Percentiles rank a stretch among this genome's conserved stretches.
phyloP scores from a whole-genome alignment of 495 filamentous ascomycete genomes.

The Echria macrotheca region DNA sequence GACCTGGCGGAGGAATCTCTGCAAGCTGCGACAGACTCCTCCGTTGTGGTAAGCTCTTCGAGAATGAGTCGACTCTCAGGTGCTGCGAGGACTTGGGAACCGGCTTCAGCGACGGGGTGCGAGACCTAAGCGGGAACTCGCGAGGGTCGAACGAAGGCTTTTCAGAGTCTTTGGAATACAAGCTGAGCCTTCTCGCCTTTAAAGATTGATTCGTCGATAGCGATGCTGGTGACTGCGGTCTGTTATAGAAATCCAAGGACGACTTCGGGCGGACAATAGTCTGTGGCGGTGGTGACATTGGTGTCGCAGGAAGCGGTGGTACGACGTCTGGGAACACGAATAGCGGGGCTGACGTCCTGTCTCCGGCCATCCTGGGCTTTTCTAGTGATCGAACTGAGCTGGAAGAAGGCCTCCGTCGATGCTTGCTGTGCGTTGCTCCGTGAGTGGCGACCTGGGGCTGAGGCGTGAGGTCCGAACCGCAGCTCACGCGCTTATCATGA shows the following conservation, averaged over 20 bases:
- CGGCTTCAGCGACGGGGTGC: conserved; percentile 22
- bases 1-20: conserved; percentile 55
- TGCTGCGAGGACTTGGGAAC: conserved; percentile 24
- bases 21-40: conserved; percentile 55
- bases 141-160: conserved; percentile 10
- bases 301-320: conserved; percentile 1
- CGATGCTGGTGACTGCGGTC: conserved; percentile 1
- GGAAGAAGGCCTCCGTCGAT: conserved; percentile 4
- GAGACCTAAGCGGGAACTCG: conserved; percentile 18
- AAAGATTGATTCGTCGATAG: not conserved
- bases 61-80: conserved; percentile 22
- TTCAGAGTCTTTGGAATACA: conserved; percentile 15
- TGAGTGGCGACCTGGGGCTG: not conserved
- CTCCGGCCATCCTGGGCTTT: not conserved
- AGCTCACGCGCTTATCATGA: conserved; percentile 4
- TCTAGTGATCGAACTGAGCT: conserved; percentile 5
- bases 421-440: not conserved
- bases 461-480: not conserved
- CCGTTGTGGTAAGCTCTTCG: conserved; percentile 33
- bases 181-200: conserved; percentile 19
- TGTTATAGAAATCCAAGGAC: conserved; percentile 20
- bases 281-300: not conserved
- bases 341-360: not conserved
- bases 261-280: conserved; percentile 18
- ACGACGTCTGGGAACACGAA: not conserved